These are phyloP conservation scores for Trichosporon sp. DNA, from an alignment of 1,284 basidiomycete genomes.

Conservation along the genomic window DNA sequence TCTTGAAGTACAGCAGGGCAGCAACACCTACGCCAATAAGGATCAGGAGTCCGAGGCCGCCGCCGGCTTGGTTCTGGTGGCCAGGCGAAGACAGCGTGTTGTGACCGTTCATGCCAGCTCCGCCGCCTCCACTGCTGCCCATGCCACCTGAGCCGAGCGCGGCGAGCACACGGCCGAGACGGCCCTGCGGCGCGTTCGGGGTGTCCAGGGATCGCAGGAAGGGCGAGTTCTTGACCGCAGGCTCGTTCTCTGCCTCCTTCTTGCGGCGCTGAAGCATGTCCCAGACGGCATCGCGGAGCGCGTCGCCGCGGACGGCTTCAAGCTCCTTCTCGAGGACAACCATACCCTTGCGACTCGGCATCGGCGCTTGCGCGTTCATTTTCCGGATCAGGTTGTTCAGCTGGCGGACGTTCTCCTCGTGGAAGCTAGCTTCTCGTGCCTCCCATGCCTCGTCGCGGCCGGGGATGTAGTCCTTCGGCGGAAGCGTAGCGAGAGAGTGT, in stretches of 20 bases:
- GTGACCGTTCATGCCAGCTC: constrained; percentile 1
- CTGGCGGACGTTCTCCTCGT: constrained; percentile 62
- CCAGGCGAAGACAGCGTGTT: constrained; percentile 2
- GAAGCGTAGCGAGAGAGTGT: constrained; percentile 44
- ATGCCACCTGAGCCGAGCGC: not conserved
- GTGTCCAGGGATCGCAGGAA: not conserved
- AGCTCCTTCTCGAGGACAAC: constrained; percentile 59
- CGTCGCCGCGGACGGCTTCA: constrained; percentile 54
- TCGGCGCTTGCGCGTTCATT: constrained; percentile 74
- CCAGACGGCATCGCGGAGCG: constrained; percentile 39
- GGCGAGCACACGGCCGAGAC: not conserved
- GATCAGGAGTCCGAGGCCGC: constrained; percentile 24
- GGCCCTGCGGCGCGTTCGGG: not conserved
- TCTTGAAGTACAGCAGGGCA: constrained; percentile 24
- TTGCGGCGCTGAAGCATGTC: constrained; percentile 29
- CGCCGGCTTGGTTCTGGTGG: constrained; percentile 10
- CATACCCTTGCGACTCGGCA: constrained; percentile 61
- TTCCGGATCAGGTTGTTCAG: constrained; percentile 68
- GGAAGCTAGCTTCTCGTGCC: constrained; percentile 61
- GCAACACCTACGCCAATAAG: constrained; percentile 27
- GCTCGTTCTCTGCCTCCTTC: not conserved
- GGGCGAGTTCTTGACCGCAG: not conserved
- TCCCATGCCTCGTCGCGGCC: constrained; percentile 70
- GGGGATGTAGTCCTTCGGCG: constrained; percentile 51
- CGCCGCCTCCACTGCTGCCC: constrained; percentile 16